Evolutionary conservation across 2,329 filamentous ascomycete species (phyloP), one percentile per base, ranked within the genome.

Genomic region (Coniochaeta sp.): DNA sequence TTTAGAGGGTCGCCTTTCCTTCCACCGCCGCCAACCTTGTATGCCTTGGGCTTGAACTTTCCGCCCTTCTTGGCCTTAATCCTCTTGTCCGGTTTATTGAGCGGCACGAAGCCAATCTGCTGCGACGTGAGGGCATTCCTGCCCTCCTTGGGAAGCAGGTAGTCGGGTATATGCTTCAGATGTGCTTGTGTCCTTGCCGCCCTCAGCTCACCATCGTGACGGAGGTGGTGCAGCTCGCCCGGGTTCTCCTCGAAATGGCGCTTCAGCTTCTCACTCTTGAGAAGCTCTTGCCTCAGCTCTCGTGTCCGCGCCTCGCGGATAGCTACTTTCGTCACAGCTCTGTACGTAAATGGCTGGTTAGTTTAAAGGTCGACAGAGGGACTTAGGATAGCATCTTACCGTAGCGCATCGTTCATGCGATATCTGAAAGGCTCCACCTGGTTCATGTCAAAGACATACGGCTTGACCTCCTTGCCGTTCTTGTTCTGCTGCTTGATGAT

Each of bases 171-270:
- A 67, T 96, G 89, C 70, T 90, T 95, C 57, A 99, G 74, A 73
- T 99, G 94, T 7, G 87, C 81, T 69, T 97, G 91, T 45, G 91
- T 84, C 53, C 89, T 77, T 13, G 91, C 89, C 22, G 91, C 85
- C 54, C 91, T 81, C 52, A 95, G 76, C 67, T 96, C 92, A 32
- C 85, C 86, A 65, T 99, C 94, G 65, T 99, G 94, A 24, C 92
- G 82, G 58, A 97, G 75, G 65, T 96, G 90, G 32, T 83, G 82
- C 57, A 97, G 72, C 65, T 97, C 92, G 28, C 86, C 83, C 0
- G 94, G 94, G 66, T 99, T 96, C 69, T 99, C 94, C 65, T 97
- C 94, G 63, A 97, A 99, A 74, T 97, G 90, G 65, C 91, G 81
- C 70, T 94, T 91, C 51, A 99, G 74, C 70, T 96, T 96, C 64